Evolutionary conservation across 257 asterid genomes (phyloP), one percentile per base, ranked within the genome.

Genomic region (Fraxinus quadrangulata): DNA sequence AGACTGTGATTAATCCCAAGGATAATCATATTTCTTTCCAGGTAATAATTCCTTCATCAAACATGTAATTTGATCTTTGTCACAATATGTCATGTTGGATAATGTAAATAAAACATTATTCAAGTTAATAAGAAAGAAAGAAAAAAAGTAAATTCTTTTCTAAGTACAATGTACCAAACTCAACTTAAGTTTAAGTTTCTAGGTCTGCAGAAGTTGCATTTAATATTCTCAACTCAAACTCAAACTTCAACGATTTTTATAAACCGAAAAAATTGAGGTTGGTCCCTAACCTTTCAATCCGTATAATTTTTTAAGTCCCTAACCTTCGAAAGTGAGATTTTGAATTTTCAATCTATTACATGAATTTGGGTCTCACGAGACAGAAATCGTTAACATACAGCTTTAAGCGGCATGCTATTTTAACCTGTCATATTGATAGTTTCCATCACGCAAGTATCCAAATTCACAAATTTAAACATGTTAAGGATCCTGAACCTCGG

Each of bases 1-100:
- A 92, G 81, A 85, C 88, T 6, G 90, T 77, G 67, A 93, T 96
- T 71, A 93, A 96, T 81, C 98, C 99, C 69, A 96, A 92, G 81
- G 98, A 93, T 67, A 93, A 89, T 78, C 99, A 95, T 78, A 95
- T 95, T 75, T 95, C 99, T 17, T 95, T 95, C 81, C 99, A 95
- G 98, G 99, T 94, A 79, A 51, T 26, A 19, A 7, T n/a, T 72
- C 12, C 17, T 21, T 67, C 65, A 17, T n/a, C 12, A 19, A 56
- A 56, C 66, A n/a, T 5, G 11, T 17, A 5, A 3, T 19, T 5
- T 51, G 9, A 17, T 51, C 24, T 51, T 51, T 51, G 3, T 51
- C 63, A 1, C 5, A 51, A 12, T 2, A n/a, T 17, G 28, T 23
- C 21, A 1, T 17, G 23, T 6, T 4, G 5, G 59, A 13, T 47